A percentile compares a stretch with the other conserved stretches of the same genome.
phyloP scores from a whole-genome alignment of 2,329 filamentous ascomycete genomes.

The Monascus ruber region DNA sequence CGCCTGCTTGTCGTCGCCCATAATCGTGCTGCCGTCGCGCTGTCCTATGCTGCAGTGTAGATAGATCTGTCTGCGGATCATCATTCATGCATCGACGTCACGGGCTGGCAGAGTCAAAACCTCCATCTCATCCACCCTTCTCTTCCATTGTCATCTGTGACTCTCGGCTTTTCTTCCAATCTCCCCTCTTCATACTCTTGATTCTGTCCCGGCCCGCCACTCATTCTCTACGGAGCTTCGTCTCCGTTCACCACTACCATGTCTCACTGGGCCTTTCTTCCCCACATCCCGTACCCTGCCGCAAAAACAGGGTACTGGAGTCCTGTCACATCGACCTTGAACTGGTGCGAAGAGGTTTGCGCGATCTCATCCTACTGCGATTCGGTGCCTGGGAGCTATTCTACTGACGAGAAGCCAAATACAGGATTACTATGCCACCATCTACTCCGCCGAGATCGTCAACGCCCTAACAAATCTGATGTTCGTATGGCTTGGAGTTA shows the following conservation, averaged over 20 bases:
- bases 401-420: too few species aligned
- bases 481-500: slow-evolving; percentile 66
- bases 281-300: slow-evolving; percentile 33
- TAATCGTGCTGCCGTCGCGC: too few species aligned
- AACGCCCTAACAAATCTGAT: slow-evolving; percentile 73
- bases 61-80: background rate
- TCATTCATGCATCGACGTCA: background rate
- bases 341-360: slow-evolving; percentile 68
- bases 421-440: slow-evolving; percentile 63
- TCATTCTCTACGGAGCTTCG: slow-evolving; percentile 3
- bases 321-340: slow-evolving; percentile 59
- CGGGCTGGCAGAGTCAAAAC: background rate
- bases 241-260: slow-evolving; percentile 10
- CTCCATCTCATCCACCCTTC: too few species aligned
- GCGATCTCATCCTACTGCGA: background rate
- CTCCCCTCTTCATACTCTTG: too few species aligned
- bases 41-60: too few species aligned
- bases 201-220: background rate
- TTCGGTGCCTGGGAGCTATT: slow-evolving; percentile 5
- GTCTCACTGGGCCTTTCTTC: slow-evolving; percentile 17
- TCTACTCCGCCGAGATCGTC: slow-evolving; percentile 65
- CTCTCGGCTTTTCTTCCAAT: background rate
- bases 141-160: background rate
- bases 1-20: too few species aligned
- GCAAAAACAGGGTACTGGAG: slow-evolving; percentile 52